Conservation (phyloP, 202 grass and related monocot genomes). For the Elaeis oleifera region DNA sequence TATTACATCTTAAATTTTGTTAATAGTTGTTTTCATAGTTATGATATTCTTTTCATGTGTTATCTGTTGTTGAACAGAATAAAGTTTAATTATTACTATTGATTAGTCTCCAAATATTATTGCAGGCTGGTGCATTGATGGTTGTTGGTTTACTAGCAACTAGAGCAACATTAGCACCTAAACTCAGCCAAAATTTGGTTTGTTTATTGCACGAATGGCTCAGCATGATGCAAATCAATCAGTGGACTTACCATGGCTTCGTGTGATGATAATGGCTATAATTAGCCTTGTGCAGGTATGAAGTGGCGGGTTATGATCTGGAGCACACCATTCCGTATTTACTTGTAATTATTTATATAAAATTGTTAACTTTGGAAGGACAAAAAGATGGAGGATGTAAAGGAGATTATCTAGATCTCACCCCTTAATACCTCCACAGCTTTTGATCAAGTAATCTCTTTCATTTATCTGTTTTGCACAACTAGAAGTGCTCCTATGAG, state of each 20-base stretch:
- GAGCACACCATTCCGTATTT: conserved; percentile 8
- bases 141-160: conserved; percentile 70
- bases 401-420: too few species aligned
- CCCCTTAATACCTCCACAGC: too few species aligned
- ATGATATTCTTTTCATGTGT: too few species aligned
- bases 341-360: conserved; percentile 9
- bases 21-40: too few species aligned
- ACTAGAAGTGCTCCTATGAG: too few species aligned
- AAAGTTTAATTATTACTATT: not conserved
- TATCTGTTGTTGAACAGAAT: too few species aligned
- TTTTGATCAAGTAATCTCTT: too few species aligned
- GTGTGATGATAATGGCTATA: conserved; percentile 75
- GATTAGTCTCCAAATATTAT: not conserved
- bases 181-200: conserved; percentile 77
- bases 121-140: conserved; percentile 88
- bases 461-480: too few species aligned
- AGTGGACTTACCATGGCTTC: conserved; percentile 83
- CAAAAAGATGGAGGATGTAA: too few species aligned
- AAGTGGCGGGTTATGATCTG: not conserved
- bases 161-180: conserved; percentile 50
- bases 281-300: conserved; percentile 86
- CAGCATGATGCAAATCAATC: conserved; percentile 51
- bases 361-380: too few species aligned
- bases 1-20: too few species aligned
- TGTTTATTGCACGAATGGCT: conserved; percentile 57